phyloP scores from a whole-genome alignment of 2,329 filamentous ascomycete genomes.

The Hypoxylon rubiginosum region DNA sequence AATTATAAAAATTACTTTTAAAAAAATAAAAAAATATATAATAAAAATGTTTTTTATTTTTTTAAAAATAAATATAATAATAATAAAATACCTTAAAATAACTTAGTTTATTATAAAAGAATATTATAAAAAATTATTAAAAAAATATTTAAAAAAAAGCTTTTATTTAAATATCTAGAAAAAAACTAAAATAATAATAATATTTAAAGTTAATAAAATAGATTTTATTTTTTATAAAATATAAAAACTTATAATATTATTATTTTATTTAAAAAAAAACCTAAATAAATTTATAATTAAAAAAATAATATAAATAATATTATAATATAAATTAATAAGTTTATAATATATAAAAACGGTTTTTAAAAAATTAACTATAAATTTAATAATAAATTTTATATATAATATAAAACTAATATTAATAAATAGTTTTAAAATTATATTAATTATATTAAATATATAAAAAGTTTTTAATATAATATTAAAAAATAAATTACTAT shows the following conservation, averaged over 20 bases:
- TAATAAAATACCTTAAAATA: background rate
- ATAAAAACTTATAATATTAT: background rate
- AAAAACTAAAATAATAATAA: constrained; percentile 1
- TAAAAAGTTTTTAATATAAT: background rate
- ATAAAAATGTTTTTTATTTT: background rate
- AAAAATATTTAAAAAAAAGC: background rate
- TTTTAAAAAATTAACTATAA: background rate
- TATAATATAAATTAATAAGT: background rate
- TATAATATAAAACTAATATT: background rate
- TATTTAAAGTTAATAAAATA: background rate
- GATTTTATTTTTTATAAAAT: background rate
- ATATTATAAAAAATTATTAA: background rate
- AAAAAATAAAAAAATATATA: background rate
- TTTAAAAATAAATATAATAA: background rate
- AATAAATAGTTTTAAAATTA: background rate
- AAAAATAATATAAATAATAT: constrained; percentile 1
- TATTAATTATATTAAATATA: background rate
- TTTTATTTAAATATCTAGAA: background rate
- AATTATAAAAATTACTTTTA: background rate
- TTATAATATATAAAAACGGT: no score
- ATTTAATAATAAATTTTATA: background rate
- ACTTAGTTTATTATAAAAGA: background rate
- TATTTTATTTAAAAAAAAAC: background rate
- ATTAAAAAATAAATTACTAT: background rate
- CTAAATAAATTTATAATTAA: background rate